Evolutionary conservation across 805 yeast genomes (phyloP).

Genomic region (Middelhovenomyces tepae): DNA sequence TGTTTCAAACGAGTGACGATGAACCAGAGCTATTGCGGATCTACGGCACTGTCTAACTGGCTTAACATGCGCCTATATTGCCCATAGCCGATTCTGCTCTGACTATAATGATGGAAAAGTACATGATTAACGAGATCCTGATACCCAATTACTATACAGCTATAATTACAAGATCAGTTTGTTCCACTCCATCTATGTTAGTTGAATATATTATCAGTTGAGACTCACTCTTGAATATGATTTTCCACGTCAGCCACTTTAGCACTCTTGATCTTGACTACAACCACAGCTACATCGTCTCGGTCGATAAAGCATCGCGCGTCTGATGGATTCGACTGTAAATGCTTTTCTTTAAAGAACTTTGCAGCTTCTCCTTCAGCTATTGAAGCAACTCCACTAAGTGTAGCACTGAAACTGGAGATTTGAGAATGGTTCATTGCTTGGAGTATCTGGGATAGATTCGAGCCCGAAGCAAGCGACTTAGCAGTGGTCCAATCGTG

Average conservation of each 20-base stretch:
- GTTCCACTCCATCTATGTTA: no score
- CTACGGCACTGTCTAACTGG: background rate
- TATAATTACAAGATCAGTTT: no score
- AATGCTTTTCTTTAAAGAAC: constrained; percentile 53
- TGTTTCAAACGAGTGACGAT: constrained; percentile 12
- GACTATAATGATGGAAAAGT: no score
- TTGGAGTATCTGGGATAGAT: constrained; percentile 54
- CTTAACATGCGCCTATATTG: background rate
- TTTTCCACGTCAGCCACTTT: constrained; percentile 76
- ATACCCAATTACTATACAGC: no score
- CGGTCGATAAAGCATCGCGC: constrained; percentile 61
- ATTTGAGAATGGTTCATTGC: constrained; percentile 72
- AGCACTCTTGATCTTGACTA: constrained; percentile 56
- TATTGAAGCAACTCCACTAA: constrained; percentile 61
- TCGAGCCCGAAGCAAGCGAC: constrained; percentile 31
- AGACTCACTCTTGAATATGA: no score
- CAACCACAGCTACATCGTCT: constrained; percentile 55
- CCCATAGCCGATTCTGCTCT: background rate
- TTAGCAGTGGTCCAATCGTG: constrained; percentile 84
- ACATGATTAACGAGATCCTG: no score
- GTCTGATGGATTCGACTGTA: constrained; percentile 60
- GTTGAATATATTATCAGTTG: no score
- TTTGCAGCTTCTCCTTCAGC: constrained; percentile 43
- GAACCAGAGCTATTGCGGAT: constrained; percentile 2
- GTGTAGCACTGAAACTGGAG: constrained; percentile 72